Conservation (phyloP, 139 green algal species). For the Micromonas commoda region DNA sequence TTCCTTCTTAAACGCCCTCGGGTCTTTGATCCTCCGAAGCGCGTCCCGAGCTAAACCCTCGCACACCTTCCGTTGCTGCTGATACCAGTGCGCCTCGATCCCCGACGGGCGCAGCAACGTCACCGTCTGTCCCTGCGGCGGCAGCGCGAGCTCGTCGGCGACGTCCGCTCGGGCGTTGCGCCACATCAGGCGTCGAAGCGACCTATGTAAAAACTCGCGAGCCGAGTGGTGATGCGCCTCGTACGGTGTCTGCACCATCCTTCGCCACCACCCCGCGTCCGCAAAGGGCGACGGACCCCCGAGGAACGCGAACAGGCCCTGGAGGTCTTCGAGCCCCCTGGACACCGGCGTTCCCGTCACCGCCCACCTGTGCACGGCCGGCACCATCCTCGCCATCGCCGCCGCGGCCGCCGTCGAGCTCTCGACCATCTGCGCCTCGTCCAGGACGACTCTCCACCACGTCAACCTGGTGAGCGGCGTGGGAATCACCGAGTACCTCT, state of each 20-base stretch:
- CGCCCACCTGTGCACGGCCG: background rate
- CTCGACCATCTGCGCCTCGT: slow-evolving; percentile 86
- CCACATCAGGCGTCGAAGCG: slow-evolving; percentile 57
- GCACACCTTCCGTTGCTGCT: background rate
- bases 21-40: background rate
- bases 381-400: background rate
- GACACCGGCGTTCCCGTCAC: slow-evolving; percentile 14
- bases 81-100: slow-evolving; percentile 18
- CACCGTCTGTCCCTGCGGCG: background rate
- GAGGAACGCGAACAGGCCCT: slow-evolving; percentile 13
- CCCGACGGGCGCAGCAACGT: background rate
- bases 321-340: background rate
- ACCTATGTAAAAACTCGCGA: background rate
- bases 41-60: background rate
- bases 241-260: background rate
- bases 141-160: slow-evolving; percentile 1
- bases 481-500: background rate
- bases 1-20: too few species aligned
- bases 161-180: slow-evolving; percentile 63
- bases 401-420: background rate
- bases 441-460: slow-evolving; percentile 85
- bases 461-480: slow-evolving; percentile 63
- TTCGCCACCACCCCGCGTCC: slow-evolving; percentile 7
- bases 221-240: background rate
- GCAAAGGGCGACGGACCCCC: background rate